Base-by-base conservation (phyloP, 305 asterid species). In the Fraxinus floribunda region DNA sequence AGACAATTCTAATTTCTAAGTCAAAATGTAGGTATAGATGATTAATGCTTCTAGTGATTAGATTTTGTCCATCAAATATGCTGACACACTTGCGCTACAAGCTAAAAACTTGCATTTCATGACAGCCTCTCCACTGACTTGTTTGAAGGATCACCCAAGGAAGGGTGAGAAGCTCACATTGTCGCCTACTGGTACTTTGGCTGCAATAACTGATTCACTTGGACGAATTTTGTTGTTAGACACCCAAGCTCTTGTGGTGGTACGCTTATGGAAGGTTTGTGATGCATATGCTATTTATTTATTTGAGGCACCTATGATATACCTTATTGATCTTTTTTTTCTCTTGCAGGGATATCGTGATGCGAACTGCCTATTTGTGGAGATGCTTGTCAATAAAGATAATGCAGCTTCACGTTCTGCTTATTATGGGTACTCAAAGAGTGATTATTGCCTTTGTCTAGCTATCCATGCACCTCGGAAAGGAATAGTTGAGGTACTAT, bases 391-490 rank as follows among this genome's bases (percentile, higher is more conserved):
- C 77, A 83, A 82, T 75, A 93, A 93, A 88, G 88, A 91, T 85
- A 60, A 84, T 68, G 84, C 92, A 77, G 46, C 89, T 7, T 75
- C 86, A 39, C 81, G 78, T 62, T 79, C 93, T 78, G 75, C 86
- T 49, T 73, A 80, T 79, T 39, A 78, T 74, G 97, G 86, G 71
- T 85, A 87, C 32, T 81, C 88, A 46, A 96, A 93, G 90, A 91
- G 93, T 81, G 98, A 96, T 89, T 94, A 92, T 82, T 91, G 91
- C 86, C 97, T 96, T 46, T 96, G 98, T 83, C 89, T 96, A 77
- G 99, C 97, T 26, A 96, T 96, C 86, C 99, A 96, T 81, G 99
- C 99, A 77, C 99, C 98, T 5, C 89, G 95, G 4, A 96, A 96
- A 89, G 98, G 94, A 88, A 94, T 96, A 79, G 94, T 96, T 64